Evolutionary conservation across 805 yeast genomes (phyloP).

Genomic region (Ogataea saltuana): DNA sequence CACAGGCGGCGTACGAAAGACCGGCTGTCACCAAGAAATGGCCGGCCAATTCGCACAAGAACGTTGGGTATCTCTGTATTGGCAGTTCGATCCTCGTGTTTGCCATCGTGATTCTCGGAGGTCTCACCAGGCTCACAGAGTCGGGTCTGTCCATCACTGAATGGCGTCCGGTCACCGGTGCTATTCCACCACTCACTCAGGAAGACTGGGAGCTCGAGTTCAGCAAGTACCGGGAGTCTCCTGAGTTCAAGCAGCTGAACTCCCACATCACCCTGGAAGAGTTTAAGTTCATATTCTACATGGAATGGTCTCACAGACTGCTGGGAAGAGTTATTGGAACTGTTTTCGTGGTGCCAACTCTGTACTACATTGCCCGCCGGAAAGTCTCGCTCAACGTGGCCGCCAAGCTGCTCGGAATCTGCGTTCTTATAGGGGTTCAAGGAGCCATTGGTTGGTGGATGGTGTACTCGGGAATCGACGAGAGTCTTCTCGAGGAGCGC

Average conservation of each 20-base stretch:
- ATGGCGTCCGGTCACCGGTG: slow-evolving; percentile 97
- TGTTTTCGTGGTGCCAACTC: slow-evolving; percentile 79
- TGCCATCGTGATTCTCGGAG: slow-evolving; percentile 96
- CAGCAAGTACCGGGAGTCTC: slow-evolving; percentile 75
- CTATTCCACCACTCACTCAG: slow-evolving; percentile 82
- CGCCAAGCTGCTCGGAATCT: slow-evolving; percentile 65
- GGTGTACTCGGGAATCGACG: slow-evolving; percentile 94
- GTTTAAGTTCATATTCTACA: slow-evolving; percentile 88
- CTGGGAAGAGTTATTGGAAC: slow-evolving; percentile 91
- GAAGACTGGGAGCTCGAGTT: slow-evolving; percentile 87
- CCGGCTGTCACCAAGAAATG: slow-evolving; percentile 25
- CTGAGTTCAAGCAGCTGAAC: slow-evolving; percentile 88
- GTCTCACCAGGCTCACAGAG: slow-evolving; percentile 91
- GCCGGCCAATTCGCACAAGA: slow-evolving; percentile 50
- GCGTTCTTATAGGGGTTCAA: slow-evolving; percentile 83
- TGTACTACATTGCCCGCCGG: slow-evolving; percentile 70
- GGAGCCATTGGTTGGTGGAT: slow-evolving; percentile 99
- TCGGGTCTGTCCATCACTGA: slow-evolving; percentile 96
- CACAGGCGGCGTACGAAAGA: background rate
- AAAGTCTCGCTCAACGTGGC: slow-evolving; percentile 69
- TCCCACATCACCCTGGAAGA: slow-evolving; percentile 88
- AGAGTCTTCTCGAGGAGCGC: slow-evolving; percentile 71
- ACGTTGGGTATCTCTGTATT: slow-evolving; percentile 84
- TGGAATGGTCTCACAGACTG: slow-evolving; percentile 97
- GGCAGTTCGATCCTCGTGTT: slow-evolving; percentile 88